Evolutionary conservation across 108 stramenopile genomes (phyloP).

Genomic region (Aurantiochytrium sp.): DNA sequence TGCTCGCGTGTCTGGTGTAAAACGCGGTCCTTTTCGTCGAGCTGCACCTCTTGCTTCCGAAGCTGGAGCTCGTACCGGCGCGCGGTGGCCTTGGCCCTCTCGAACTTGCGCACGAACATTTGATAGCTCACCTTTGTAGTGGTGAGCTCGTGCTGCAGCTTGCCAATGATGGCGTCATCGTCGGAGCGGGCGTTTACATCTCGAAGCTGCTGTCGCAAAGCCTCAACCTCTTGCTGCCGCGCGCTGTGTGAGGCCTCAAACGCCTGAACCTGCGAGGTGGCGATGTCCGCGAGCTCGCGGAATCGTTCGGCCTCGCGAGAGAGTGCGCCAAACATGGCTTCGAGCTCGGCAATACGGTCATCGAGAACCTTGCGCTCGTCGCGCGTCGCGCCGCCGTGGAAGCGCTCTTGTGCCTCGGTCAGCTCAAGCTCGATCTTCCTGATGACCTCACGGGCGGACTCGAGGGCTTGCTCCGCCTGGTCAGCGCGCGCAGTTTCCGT

Average conservation of each 20-base stretch:
- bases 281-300: constrained; percentile 57
- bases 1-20: constrained; percentile 36
- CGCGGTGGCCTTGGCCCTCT: constrained; percentile 24
- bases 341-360: constrained; percentile 32
- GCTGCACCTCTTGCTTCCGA: constrained; percentile 44
- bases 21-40: constrained; percentile 51
- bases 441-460: background rate
- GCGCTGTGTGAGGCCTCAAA: background rate
- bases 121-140: constrained; percentile 47
- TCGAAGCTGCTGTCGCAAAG: constrained; percentile 41
- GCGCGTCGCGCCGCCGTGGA: background rate
- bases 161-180: constrained; percentile 59
- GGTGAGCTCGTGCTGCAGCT: constrained; percentile 58
- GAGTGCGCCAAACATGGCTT: constrained; percentile 32
- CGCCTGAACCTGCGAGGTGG: constrained; percentile 47
- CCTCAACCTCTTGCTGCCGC: constrained; percentile 29
- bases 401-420: background rate
- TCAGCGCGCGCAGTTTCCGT: background rate
- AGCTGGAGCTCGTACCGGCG: constrained; percentile 43
- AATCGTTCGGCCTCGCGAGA: constrained; percentile 37
- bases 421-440: constrained; percentile 40
- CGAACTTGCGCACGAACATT: constrained; percentile 51
- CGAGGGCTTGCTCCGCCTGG: constrained; percentile 27
- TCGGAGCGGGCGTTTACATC: constrained; percentile 53
- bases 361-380: constrained; percentile 25